Percentiles rank a stretch among this genome's conserved stretches.
These are phyloP conservation scores for Nakazawaea ambrosiae DNA, from an alignment of 805 yeast genomes.

Conservation along the genomic window DNA sequence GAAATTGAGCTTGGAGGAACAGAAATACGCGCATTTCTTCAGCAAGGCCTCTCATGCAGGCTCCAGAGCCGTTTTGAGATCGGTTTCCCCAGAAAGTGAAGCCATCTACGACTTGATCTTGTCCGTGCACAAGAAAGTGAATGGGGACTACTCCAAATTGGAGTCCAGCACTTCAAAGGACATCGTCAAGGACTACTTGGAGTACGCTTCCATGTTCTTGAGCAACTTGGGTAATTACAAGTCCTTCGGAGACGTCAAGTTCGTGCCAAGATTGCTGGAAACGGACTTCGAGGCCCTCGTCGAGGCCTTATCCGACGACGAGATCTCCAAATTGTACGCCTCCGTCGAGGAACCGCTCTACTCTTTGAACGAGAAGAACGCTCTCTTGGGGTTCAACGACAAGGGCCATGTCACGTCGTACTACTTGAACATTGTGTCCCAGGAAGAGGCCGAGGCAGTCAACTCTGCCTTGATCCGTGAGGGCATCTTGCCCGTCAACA, in stretches of 20 bases:
- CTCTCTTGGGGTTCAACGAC: slow-evolving; percentile 72
- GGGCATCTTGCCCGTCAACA: slow-evolving; percentile 72
- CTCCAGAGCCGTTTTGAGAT: slow-evolving; percentile 68
- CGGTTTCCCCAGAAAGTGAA: slow-evolving; percentile 80
- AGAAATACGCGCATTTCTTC: slow-evolving; percentile 76
- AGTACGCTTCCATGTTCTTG: slow-evolving; percentile 70
- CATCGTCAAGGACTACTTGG: slow-evolving; percentile 43
- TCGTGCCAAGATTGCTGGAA: slow-evolving; percentile 55
- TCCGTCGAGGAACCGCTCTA: slow-evolving; percentile 44
- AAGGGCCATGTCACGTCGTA: slow-evolving; percentile 72
- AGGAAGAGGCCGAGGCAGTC: slow-evolving; percentile 57
- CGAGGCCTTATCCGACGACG: slow-evolving; percentile 29
- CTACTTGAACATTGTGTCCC: slow-evolving; percentile 50
- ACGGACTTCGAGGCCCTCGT: slow-evolving; percentile 44
- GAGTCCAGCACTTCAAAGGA: slow-evolving; percentile 24
- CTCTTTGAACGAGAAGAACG: slow-evolving; percentile 36
- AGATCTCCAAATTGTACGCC: slow-evolving; percentile 28
- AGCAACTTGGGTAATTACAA: slow-evolving; percentile 74
- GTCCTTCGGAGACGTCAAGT: slow-evolving; percentile 85
- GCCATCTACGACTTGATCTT: slow-evolving; percentile 64
- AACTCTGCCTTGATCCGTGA: slow-evolving; percentile 57
- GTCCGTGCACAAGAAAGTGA: slow-evolving; percentile 42
- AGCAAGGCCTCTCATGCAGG: slow-evolving; percentile 84
- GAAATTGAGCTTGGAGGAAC: slow-evolving; percentile 49
- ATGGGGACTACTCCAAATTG: slow-evolving; percentile 38